A percentile compares a stretch with the other conserved stretches of the same genome.
Conservation (phyloP, 2,329 filamentous ascomycete genomes). For the Arthrobotrys iridis region DNA sequence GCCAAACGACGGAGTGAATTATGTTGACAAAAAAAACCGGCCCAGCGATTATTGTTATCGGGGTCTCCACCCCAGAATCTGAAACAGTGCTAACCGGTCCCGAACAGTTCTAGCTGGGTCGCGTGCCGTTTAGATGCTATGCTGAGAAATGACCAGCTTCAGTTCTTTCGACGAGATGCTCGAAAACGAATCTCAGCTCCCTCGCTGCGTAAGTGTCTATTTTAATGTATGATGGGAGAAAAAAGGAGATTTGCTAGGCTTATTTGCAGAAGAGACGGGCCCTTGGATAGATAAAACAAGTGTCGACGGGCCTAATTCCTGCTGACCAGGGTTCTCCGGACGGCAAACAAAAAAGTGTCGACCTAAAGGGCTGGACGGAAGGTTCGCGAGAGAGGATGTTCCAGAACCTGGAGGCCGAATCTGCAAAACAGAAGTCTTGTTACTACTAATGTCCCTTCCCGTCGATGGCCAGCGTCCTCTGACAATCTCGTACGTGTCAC, state of each 20-base stretch:
- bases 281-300: conserved; percentile 45
- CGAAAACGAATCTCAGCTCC: neutral
- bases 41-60: conserved; percentile 36
- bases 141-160: neutral
- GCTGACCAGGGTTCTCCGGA: conserved; percentile 20
- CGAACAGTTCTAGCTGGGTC: conserved; percentile 23
- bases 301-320: conserved; percentile 29
- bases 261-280: conserved; percentile 34
- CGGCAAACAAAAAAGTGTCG: conserved; percentile 35
- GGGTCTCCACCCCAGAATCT: conserved; percentile 46
- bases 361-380: conserved; percentile 21
- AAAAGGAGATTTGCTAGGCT: conserved; percentile 3
- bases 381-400: conserved; percentile 40
- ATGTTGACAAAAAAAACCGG: conserved; percentile 35
- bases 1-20: conserved; percentile 24
- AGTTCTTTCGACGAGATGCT: neutral
- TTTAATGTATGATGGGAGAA: neutral
- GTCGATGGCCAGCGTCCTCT: conserved; percentile 45
- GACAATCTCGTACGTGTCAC: conserved; percentile 51
- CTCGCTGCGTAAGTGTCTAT: neutral
- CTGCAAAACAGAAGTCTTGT: conserved; percentile 29
- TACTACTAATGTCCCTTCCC: conserved; percentile 44
- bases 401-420: conserved; percentile 49
- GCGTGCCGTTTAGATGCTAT: conserved; percentile 35
- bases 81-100: conserved; percentile 27